Evolutionary conservation across 768 basidiomycete genomes (phyloP), one percentile per base, ranked within the genome.

Genomic region (Boletus tomentosulus): DNA sequence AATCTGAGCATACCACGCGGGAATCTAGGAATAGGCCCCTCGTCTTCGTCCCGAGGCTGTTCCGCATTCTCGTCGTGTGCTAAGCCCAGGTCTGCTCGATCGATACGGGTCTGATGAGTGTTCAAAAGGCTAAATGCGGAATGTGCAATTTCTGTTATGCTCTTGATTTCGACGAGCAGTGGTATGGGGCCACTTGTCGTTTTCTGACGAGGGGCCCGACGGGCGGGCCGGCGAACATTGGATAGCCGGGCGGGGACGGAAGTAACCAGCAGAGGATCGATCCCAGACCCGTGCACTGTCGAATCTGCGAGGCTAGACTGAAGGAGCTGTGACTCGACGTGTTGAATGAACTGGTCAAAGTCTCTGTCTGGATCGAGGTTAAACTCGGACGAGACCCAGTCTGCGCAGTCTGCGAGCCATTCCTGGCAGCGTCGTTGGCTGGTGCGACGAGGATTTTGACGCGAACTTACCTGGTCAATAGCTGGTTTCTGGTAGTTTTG

Each of bases 71-170:
- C 70, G 13, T 70, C 71, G 38, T 75, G 48, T 63, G 70, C 65
- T 10, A 69, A 51, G 35, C 74, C 76, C 30, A 78, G 66, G 51
- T 80, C 81, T 16, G 73, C 85, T 8, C 83, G 78, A 45, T 83
- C 80, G 50, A 80, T 72, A 33, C 91, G 77, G 12, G 83, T 81
- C 50, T 82, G 76, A 22, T 87, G 53, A 22, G 35, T 78, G 60
- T 88, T 88, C 55, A 86, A 78, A 16, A 97, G 76, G 48, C 76
- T 83, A 63, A 92, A 89, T 0, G 94, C 95, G 59, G 92, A 92
- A 42, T 80, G 73, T 0, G 86, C 90, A 22, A 97, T 85, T 52
- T 98, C 95, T 16, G 83, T 89, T n/a, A 96, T 79, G 13, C 80
- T 76, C 16, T 74, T 70, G 27, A 97, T 79, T 62, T 97, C 87